phyloP scores from a whole-genome alignment of 2,329 filamentous ascomycete genomes.

The Dactylonectria macrodidyma region DNA sequence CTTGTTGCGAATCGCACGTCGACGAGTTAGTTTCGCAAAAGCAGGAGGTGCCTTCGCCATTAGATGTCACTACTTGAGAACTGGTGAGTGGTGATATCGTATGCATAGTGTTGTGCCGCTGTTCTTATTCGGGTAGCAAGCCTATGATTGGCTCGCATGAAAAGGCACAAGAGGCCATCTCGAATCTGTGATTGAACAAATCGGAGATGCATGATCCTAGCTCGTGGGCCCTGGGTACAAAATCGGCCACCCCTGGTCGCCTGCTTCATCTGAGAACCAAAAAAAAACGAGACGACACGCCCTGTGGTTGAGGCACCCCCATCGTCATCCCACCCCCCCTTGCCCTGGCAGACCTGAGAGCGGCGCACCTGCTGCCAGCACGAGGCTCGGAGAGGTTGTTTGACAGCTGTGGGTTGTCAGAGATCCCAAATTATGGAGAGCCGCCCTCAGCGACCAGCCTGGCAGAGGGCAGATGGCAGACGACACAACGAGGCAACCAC shows the following conservation, averaged over 20 bases:
- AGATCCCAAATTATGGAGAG: slow-evolving; percentile 21
- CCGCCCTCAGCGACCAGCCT: slow-evolving; percentile 23
- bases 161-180: slow-evolving; percentile 37
- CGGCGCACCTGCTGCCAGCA: slow-evolving; percentile 32
- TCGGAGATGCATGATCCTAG: slow-evolving; percentile 48
- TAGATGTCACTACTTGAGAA: slow-evolving; percentile 32
- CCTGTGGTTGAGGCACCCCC: slow-evolving; percentile 34
- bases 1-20: not conserved
- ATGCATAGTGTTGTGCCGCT: slow-evolving; percentile 29
- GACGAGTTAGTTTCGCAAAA: slow-evolving; percentile 13
- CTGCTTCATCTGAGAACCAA: slow-evolving; percentile 24
- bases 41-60: slow-evolving; percentile 28
- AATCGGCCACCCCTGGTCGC: slow-evolving; percentile 37
- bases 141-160: slow-evolving; percentile 41
- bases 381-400: slow-evolving; percentile 27
- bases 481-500: slow-evolving; percentile 11
- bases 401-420: slow-evolving; percentile 27
- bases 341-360: slow-evolving; percentile 38
- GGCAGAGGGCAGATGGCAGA: slow-evolving; percentile 17
- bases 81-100: slow-evolving; percentile 36
- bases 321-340: slow-evolving; percentile 25
- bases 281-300: slow-evolving; percentile 31
- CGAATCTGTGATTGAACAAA: slow-evolving; percentile 47
- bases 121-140: slow-evolving; percentile 23
- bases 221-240: slow-evolving; percentile 33